Evolutionary conservation across 2,329 filamentous ascomycete species (phyloP), one percentile per base, ranked within the genome.

Genomic region (Plenodomus tracheiphilus): DNA sequence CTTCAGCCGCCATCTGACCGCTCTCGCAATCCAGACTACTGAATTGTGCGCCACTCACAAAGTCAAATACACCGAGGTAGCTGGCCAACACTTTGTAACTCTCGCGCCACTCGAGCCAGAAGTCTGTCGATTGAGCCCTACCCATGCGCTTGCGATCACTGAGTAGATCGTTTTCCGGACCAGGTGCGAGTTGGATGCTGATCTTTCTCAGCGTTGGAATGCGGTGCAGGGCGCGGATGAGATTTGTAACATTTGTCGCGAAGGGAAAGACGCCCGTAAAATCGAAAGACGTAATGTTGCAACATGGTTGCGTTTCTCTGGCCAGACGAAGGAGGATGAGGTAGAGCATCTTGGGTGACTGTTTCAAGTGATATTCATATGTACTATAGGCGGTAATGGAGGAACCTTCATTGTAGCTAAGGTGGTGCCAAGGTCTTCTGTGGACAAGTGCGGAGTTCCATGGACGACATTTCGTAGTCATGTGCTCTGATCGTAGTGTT

Each of bases 331-430:
- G n/a, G 5, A 73, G 60, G 0, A 84, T 70, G 11, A 79, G 76
- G 18, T 77, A 76, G 1, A 89, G 72, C 47, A 88, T 77, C 13
- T 85, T 85, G 0, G 84, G 86, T 6, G 86, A 80, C 1, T 79
- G 76, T 38, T 84, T 83, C 30, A 85, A 76, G 62, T 86, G 89
- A 71, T 86, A 90, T 60, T 90, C 85, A 66, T 89, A 87, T 3
- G 82, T 85, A 39, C 81, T 80, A 71, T 89, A 92, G 5, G 84
- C 86, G 48, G 80, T 79, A n/a, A 87, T 79, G 4, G 84, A 89
- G 0, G 87, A 89, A 8, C 87, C 87, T 72, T 93, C 88, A 65
- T 92, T 92, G 55, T 91, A 81, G 2, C 81, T 74, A 0, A 91
- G 61, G 16, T 81, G 79, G 0, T 77, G 79, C 88, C 89, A 92